Evolutionary conservation across 1,284 basidiomycete species (phyloP), one percentile per base, ranked within the genome.

Genomic region (Trichosporon sp.): DNA sequence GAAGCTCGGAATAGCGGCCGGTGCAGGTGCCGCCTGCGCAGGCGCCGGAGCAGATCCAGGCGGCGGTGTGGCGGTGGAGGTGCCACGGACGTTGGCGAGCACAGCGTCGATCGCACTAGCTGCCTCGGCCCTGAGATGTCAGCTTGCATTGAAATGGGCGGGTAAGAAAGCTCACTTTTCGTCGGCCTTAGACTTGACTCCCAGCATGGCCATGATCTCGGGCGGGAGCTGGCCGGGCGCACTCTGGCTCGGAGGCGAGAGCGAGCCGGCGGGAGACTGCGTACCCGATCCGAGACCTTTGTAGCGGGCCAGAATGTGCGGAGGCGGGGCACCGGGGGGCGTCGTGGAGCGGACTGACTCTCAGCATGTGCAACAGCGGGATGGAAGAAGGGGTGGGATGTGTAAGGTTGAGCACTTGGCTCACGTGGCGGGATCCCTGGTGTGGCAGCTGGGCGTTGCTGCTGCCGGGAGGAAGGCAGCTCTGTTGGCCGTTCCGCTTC

Each of bases 171-270:
- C 66, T 66, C 57, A 67, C 64, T 61, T 64, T n/a, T 56, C 33
- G 8, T 57, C 58, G 1, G 61, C 59, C 14, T 58, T 70, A 69
- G 21, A 71, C 40, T 61, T 63, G 13, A 77, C 71, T 9, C 77
- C 77, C 11, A 79, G 69, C 58, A 79, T 63, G 61, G 75, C 74
- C 62, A 71, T 71, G 37, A 79, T 74, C 62, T 76, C 74, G 4
- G 75, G 73, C 34, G 77, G 77, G 23, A 79, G 63, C 56, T 64
- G 65, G 11, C 65, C 67, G 0, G 60, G 36, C 31, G 62, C 54
- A 0, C 64, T 37, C 49, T 14, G 57, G 36, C 7, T 33, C 10
- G 19, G 60, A 31, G 40, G 56, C 25, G 37, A 19, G 10, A 21
- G 57, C 10, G 49, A 56, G 13, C 56, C 32, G 23, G 44, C 21